Evolutionary conservation across 495 filamentous ascomycete genomes (phyloP).

Genomic region (Podospora comata): DNA sequence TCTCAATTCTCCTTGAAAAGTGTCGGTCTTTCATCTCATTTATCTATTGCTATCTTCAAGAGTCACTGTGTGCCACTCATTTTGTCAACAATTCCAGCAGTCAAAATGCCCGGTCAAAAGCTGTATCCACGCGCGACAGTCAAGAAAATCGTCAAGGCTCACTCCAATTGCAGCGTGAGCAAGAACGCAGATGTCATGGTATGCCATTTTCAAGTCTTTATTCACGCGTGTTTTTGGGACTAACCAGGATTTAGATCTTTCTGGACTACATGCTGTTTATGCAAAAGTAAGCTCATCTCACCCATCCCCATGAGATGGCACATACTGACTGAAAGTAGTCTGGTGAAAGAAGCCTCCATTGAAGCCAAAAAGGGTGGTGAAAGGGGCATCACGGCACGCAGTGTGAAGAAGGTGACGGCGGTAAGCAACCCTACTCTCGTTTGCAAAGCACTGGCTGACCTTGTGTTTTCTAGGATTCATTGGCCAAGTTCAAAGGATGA

Average conservation of each 20-base stretch:
- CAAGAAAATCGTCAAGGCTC: slow-evolving; percentile 85
- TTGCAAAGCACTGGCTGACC: slow-evolving; percentile 17
- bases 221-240: slow-evolving; percentile 21
- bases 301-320: background rate
- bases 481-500: slow-evolving; percentile 78
- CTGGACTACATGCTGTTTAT: slow-evolving; percentile 88
- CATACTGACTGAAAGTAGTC: slow-evolving; percentile 45
- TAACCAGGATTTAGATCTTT: slow-evolving; percentile 58
- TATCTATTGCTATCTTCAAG: background rate
- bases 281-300: slow-evolving; percentile 61
- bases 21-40: background rate
- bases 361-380: slow-evolving; percentile 71
- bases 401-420: slow-evolving; percentile 72
- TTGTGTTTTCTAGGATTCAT: slow-evolving; percentile 51
- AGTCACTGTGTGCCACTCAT: background rate
- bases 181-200: slow-evolving; percentile 89
- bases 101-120: slow-evolving; percentile 58
- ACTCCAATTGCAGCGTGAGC: slow-evolving; percentile 72
- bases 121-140: slow-evolving; percentile 81
- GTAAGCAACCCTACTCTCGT: slow-evolving; percentile 45
- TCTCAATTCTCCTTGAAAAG: background rate
- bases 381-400: slow-evolving; percentile 66
- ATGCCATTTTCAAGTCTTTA: slow-evolving; percentile 19
- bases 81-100: background rate
- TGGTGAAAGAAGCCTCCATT: slow-evolving; percentile 81